Percentiles rank a stretch among this genome's conserved stretches.
phyloP scores from a whole-genome alignment of 2,329 filamentous ascomycete genomes.

The Scortechinia acanthostroma region DNA sequence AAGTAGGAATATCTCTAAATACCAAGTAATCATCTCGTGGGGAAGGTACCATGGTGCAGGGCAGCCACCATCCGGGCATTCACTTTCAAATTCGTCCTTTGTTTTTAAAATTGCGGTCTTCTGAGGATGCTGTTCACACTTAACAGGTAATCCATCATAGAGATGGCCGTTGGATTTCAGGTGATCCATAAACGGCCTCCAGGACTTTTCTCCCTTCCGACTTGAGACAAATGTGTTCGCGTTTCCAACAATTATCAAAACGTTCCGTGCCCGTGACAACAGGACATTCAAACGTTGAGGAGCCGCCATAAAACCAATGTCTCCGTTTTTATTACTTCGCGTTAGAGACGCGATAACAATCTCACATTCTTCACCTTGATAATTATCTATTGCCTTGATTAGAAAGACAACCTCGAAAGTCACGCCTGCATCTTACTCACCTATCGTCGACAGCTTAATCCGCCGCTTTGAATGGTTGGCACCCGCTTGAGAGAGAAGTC shows the following conservation, averaged over 20 bases:
- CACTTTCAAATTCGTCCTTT: constrained; percentile 47
- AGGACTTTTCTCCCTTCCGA: constrained; percentile 46
- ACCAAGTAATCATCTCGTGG: not conserved
- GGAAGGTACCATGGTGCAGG: constrained; percentile 46
- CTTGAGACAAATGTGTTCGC: constrained; percentile 56
- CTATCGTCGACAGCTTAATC: constrained; percentile 63
- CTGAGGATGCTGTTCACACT: constrained; percentile 51
- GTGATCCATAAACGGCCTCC: constrained; percentile 47
- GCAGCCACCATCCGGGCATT: constrained; percentile 68
- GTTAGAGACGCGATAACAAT: constrained; percentile 66
- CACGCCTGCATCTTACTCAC: constrained; percentile 27
- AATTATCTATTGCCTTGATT: constrained; percentile 55
- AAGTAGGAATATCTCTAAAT: no score
- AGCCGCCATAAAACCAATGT: constrained; percentile 66
- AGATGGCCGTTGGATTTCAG: constrained; percentile 42
- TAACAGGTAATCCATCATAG: constrained; percentile 51
- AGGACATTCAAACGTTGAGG: constrained; percentile 66
- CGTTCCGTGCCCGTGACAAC: constrained; percentile 58
- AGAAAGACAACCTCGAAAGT: constrained; percentile 3
- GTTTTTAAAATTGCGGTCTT: constrained; percentile 32
- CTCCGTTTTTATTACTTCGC: constrained; percentile 51
- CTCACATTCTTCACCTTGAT: constrained; percentile 71
- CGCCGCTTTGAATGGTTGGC: constrained; percentile 39
- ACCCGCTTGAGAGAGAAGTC: constrained; percentile 44
- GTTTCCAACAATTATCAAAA: constrained; percentile 65